A percentile compares a stretch with the other conserved stretches of the same genome.
Evolutionary conservation across 306 rosid genomes (phyloP).

Genomic region (Cicer chorassanicum): DNA sequence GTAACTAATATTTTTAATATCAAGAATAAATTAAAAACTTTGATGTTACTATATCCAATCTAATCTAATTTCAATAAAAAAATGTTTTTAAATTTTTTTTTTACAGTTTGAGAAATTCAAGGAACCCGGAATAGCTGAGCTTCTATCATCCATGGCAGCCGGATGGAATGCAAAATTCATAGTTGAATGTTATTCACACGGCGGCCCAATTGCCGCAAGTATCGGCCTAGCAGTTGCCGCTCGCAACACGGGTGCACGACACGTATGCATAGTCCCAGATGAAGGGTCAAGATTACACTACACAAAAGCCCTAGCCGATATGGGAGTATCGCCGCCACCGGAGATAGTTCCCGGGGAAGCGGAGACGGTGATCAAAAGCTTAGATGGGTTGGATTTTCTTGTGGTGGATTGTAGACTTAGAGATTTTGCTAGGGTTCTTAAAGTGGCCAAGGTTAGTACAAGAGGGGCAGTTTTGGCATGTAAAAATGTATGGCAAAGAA

Average conservation of each 20-base stretch:
- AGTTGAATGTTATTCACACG: constrained; percentile 64
- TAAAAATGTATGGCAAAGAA: constrained; percentile 69
- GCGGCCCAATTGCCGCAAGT: constrained; percentile 65
- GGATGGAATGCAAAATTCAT: constrained; percentile 83
- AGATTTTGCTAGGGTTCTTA: constrained; percentile 72
- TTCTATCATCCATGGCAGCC: constrained; percentile 87
- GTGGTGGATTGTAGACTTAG: constrained; percentile 69
- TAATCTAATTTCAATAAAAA: background rate
- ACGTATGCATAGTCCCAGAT: constrained; percentile 78
- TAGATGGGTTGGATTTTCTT: constrained; percentile 68
- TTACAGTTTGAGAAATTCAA: constrained; percentile 60
- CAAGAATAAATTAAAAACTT: background rate
- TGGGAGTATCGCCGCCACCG: constrained; percentile 50
- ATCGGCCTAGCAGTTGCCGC: constrained; percentile 80
- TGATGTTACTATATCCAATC: background rate
- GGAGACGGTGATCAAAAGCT: constrained; percentile 42
- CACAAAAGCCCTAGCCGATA: constrained; percentile 50
- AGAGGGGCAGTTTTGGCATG: constrained; percentile 84
- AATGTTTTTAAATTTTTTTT: background rate
- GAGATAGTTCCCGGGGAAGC: constrained; percentile 61
- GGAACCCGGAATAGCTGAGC: constrained; percentile 79
- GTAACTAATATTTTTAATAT: background rate
- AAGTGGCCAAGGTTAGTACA: constrained; percentile 51
- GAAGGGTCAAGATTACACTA: constrained; percentile 60
- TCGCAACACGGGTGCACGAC: constrained; percentile 74